phyloP scores from a whole-genome alignment of 2,329 filamentous ascomycete genomes.

The Amauroascus verrucosus region DNA sequence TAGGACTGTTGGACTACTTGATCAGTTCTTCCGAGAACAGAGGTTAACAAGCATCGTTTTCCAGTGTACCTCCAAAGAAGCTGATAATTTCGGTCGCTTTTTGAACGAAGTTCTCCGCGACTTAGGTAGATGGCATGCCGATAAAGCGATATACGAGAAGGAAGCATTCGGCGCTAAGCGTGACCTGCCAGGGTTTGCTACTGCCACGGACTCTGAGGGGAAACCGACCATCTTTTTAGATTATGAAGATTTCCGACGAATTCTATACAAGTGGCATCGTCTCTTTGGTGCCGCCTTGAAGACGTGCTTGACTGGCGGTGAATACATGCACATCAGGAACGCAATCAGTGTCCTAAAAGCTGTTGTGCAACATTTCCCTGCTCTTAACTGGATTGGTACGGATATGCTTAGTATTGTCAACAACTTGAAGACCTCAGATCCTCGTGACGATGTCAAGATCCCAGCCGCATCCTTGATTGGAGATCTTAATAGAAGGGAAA shows the following conservation, averaged over 20 bases:
- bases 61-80: constrained; percentile 78
- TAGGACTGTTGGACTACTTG: constrained; percentile 71
- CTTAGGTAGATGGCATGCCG: constrained; percentile 71
- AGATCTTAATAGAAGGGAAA: constrained; percentile 40
- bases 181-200: constrained; percentile 68
- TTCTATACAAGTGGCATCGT: constrained; percentile 85
- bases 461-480: constrained; percentile 42
- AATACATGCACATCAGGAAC: constrained; percentile 98
- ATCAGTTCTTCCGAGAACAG: constrained; percentile 74
- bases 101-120: constrained; percentile 72
- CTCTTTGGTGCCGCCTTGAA: constrained; percentile 70
- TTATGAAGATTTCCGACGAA: constrained; percentile 73
- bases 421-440: constrained; percentile 34
- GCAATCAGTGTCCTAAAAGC: constrained; percentile 81
- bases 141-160: constrained; percentile 66
- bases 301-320: constrained; percentile 65
- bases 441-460: constrained; percentile 41
- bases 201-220: constrained; percentile 58
- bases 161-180: constrained; percentile 61
- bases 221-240: constrained; percentile 63
- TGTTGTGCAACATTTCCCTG: constrained; percentile 72
- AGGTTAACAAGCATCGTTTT: constrained; percentile 75
- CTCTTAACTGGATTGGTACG: constrained; percentile 73
- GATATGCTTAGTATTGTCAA: constrained; percentile 37
- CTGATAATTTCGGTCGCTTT: constrained; percentile 87